Base-by-base conservation (phyloP, 345 rosid genomes). In the Laguncularia racemosa region DNA sequence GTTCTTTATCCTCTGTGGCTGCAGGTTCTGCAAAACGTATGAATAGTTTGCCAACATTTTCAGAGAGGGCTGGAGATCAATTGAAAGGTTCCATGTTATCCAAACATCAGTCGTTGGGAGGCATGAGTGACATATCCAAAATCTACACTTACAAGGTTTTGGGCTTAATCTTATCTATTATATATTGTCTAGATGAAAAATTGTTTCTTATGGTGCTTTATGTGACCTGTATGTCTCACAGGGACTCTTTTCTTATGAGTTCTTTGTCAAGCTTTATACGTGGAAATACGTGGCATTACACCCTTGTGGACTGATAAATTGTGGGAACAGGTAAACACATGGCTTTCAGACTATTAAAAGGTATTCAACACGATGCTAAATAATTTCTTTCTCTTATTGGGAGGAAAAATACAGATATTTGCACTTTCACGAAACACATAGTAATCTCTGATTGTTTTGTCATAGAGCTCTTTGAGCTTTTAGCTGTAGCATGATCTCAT, bases 291-390 rank as follows among this genome's bases (percentile, higher is more conserved):
- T 63, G 57, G 88, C 85, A 62, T 72, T 90, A 63, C 80, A 66
- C 67, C 99, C 99, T 21, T 83, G 82, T 66, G 99, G 99, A 44
- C 86, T 95, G 56, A 76, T 74, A 63, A 95, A 95, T 62, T 81
- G 93, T 62, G 96, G 97, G 28, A 95, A 95, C 77, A 95, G 95
- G 99, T 95, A 66, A 71, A 56, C 57, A 18, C 46, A 23, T 26
- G 44, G 33, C 14, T 12, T 50, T 55, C 57, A 53, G 20, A 20
- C 17, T 21, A n/a, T 19, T 19, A 6, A 46, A 16, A 17, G 63
- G 15, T 10, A 53, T 20, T 68, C 55, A n/a, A 69, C 73, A 59
- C 48, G 44, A 26, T 21, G 15, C 49, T 16, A 14, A 5, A 19
- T 48, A 49, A 52, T 56, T 2, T 54, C 26, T 2, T 45, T 51